phyloP scores from a whole-genome alignment of 306 rosid species.

The Acacia confusa region DNA sequence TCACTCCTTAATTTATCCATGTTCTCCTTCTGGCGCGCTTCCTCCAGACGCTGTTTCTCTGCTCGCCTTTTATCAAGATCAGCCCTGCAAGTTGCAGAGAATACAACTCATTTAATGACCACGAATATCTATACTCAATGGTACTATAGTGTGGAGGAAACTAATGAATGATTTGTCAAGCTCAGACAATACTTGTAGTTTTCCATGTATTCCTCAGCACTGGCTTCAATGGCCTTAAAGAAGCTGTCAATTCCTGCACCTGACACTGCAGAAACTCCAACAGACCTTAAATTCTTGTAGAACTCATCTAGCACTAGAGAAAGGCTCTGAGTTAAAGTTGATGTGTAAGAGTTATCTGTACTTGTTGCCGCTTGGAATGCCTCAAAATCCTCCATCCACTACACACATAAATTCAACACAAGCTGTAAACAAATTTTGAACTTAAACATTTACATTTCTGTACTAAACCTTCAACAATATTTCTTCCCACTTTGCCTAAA shows the following conservation, averaged over 20 bases:
- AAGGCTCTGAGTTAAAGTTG: constrained; percentile 70
- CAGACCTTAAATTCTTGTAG: constrained; percentile 73
- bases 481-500: constrained; percentile 21
- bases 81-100: constrained; percentile 44
- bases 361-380: constrained; percentile 68
- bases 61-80: constrained; percentile 81
- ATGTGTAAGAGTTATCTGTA: constrained; percentile 57
- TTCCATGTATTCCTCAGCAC: constrained; percentile 81
- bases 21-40: constrained; percentile 67
- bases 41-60: constrained; percentile 80
- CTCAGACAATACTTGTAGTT: constrained; percentile 53
- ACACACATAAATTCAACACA: constrained; percentile 33
- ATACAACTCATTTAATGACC: constrained; percentile 18
- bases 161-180: background rate
- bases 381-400: constrained; percentile 97
- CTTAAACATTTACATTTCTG: background rate
- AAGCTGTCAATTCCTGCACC: constrained; percentile 79
- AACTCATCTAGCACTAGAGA: constrained; percentile 79
- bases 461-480: constrained; percentile 1
- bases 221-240: constrained; percentile 68
- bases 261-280: constrained; percentile 81
- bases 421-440: background rate
- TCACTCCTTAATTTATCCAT: constrained; percentile 75
- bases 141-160: background rate
- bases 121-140: background rate